These are phyloP conservation scores for Pythium aristosporum DNA, from an alignment of 352 stramenopile genomes.

Conservation along the genomic window DNA sequence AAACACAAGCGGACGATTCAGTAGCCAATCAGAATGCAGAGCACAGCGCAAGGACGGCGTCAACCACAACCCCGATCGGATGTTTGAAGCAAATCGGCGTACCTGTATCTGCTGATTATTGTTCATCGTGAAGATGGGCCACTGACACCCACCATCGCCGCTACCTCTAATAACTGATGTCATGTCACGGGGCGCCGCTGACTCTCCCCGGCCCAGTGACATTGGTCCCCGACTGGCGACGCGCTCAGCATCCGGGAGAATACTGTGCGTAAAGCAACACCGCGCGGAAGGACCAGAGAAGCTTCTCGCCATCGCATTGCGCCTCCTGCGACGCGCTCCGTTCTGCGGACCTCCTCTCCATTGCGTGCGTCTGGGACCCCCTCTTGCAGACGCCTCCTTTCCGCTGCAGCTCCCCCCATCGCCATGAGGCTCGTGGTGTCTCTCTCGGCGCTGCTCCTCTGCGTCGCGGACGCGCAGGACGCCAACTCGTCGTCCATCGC, in stretches of 20 bases:
- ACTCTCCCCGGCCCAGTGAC: slow-evolving; percentile 9
- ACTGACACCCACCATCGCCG: too few species aligned
- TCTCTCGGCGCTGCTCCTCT: not conserved
- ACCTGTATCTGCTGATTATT: too few species aligned
- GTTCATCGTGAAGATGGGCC: too few species aligned
- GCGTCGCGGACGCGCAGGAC: not conserved
- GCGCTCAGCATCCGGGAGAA: not conserved
- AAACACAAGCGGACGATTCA: not conserved
- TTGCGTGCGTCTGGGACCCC: not conserved
- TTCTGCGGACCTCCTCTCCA: not conserved
- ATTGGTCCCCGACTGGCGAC: not conserved
- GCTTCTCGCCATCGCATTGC: not conserved
- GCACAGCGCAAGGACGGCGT: too few species aligned
- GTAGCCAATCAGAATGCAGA: too few species aligned
- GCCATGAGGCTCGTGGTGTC: not conserved
- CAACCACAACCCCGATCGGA: not conserved
- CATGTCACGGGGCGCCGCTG: not conserved
- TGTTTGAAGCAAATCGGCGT: not conserved
- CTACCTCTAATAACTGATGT: not conserved
- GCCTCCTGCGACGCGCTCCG: not conserved
- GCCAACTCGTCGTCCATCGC: not conserved
- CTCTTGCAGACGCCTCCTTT: not conserved
- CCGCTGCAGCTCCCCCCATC: not conserved
- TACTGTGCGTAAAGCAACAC: not conserved
- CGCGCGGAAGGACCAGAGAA: not conserved